phyloP scores from a whole-genome alignment of 2,329 filamentous ascomycete genomes.

The Mariannaea sp. region DNA sequence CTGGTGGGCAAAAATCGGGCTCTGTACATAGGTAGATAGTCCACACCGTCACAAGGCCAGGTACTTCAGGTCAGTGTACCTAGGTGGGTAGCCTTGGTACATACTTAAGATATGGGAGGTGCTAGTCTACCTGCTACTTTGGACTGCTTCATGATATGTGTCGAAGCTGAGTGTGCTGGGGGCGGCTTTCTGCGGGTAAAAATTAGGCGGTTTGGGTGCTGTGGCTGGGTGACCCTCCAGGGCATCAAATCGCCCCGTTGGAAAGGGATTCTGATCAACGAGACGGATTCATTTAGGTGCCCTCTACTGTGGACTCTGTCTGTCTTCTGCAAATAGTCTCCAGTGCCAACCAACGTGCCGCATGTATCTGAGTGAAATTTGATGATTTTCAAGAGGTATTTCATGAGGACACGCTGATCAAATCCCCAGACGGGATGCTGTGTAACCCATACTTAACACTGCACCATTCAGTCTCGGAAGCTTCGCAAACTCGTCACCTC shows the following conservation, averaged over 20 bases:
- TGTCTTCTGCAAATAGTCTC: too few species aligned
- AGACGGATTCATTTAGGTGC: too few species aligned
- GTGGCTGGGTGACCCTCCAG: neutral
- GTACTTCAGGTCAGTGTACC: too few species aligned
- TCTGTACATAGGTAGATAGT: neutral
- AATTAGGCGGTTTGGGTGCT: slow-evolving; percentile 11
- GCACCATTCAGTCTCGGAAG: neutral
- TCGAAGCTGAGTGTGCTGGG: neutral
- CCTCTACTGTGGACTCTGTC: too few species aligned
- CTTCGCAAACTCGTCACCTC: neutral
- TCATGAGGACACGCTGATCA: neutral
- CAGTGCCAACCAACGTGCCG: too few species aligned
- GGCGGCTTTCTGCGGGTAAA: slow-evolving; percentile 3
- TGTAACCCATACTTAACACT: neutral
- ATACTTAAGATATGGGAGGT: too few species aligned
- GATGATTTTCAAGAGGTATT: neutral
- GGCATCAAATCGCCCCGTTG: neutral
- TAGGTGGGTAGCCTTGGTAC: too few species aligned
- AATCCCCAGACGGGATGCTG: neutral
- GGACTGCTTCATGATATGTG: too few species aligned
- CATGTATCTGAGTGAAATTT: too few species aligned
- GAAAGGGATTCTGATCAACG: neutral
- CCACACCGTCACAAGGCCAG: neutral
- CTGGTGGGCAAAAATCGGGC: neutral
- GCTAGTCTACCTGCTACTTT: too few species aligned